Conservation (phyloP, 352 stramenopile species). For the Globisporangium sylvaticum region DNA sequence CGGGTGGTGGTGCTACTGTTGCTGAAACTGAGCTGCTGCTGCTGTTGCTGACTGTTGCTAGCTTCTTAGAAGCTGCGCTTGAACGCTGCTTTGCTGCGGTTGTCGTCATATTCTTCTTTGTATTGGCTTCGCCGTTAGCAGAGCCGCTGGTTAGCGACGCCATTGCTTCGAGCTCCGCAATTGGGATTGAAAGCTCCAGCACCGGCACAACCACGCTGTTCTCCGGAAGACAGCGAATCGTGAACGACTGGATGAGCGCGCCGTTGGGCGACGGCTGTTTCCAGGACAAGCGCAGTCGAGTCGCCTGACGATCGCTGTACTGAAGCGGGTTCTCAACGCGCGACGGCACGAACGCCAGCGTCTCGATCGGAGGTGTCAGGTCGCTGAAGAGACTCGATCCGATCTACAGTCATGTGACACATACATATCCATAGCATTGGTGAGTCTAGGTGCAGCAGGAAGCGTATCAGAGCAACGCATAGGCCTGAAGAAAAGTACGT, state of each 20-base stretch:
- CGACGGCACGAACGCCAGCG: conserved; percentile 57
- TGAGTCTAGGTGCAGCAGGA: neutral
- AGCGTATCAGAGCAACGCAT: too few relatives aligned
- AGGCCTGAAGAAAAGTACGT: too few relatives aligned
- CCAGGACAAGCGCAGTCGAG: conserved; percentile 48
- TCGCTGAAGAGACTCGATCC: conserved; percentile 44
- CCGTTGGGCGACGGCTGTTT: conserved; percentile 50
- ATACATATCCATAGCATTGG: neutral
- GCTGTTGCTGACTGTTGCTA: neutral
- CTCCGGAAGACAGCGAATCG: conserved; percentile 53
- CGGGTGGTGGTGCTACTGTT: neutral
- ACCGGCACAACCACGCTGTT: conserved; percentile 36
- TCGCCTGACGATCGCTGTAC: conserved; percentile 28
- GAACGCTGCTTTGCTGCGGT: neutral
- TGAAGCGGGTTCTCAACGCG: conserved; percentile 39
- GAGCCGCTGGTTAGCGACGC: neutral
- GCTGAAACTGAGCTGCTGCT: neutral
- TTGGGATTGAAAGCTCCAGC: conserved; percentile 27
- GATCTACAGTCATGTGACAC: conserved; percentile 23
- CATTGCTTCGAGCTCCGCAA: conserved; percentile 21
- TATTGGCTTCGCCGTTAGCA: neutral
- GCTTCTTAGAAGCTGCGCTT: neutral
- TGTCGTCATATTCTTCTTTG: neutral
- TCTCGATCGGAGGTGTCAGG: conserved; percentile 39
- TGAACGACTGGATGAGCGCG: conserved; percentile 44